A percentile compares a stretch with the other conserved stretches of the same genome.
Evolutionary conservation across 2,329 filamentous ascomycete genomes (phyloP).

Genomic region (Metarhizium robertsii): DNA sequence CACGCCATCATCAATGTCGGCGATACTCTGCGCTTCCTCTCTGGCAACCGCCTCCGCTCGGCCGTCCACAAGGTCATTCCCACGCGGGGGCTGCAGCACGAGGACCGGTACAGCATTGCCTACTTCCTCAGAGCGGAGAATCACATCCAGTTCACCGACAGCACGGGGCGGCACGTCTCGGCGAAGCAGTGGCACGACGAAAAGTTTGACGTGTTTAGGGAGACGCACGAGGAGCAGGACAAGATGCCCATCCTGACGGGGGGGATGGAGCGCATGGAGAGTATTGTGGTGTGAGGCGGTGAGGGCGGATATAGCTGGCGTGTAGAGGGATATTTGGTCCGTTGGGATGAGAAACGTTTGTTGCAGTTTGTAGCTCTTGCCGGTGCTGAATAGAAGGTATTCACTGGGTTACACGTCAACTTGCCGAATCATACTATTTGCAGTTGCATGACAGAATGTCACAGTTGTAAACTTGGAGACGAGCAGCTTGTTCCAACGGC

Average conservation of each 20-base stretch:
- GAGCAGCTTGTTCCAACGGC: too few species aligned
- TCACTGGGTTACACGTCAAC: too few species aligned
- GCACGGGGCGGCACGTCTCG: conserved; percentile 1
- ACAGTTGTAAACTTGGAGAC: too few species aligned
- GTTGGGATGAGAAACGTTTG: too few species aligned
- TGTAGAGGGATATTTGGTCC: too few species aligned
- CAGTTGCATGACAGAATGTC: too few species aligned
- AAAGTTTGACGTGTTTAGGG: conserved; percentile 1
- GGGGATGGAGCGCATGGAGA: not conserved
- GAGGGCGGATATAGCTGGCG: too few species aligned
- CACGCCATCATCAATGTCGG: conserved; percentile 8
- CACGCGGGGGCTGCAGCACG: not conserved
- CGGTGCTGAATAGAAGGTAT: too few species aligned
- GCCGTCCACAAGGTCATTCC: conserved; percentile 9
- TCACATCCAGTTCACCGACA: not conserved
- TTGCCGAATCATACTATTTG: too few species aligned
- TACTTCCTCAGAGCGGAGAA: conserved; percentile 5
- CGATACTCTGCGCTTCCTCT: conserved; percentile 9
- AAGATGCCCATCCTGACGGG: not conserved
- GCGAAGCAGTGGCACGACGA: not conserved
- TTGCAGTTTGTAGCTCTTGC: too few species aligned
- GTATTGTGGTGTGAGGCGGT: too few species aligned
- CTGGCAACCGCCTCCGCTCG: conserved; percentile 2
- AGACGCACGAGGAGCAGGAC: not conserved
- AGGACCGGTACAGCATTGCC: conserved; percentile 6